Evolutionary conservation across 2,329 filamentous ascomycete species (phyloP).

Genomic region (Exophiala phaeomuriformis): DNA sequence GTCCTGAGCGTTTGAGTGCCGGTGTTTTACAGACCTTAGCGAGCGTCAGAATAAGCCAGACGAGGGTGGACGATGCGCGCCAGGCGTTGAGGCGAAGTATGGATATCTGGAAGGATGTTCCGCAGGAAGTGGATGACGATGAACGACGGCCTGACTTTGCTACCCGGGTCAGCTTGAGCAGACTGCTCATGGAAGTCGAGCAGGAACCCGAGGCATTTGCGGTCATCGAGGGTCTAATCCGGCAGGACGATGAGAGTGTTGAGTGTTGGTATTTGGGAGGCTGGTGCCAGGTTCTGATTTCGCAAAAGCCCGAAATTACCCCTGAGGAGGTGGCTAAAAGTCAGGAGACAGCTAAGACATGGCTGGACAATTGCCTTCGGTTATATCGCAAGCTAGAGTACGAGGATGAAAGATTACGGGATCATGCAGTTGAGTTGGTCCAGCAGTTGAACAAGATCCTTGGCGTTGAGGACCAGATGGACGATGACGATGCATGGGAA

Average conservation of each 20-base stretch:
- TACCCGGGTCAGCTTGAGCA: conserved; percentile 71
- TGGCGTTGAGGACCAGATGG: conserved; percentile 52
- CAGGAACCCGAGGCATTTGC: conserved; percentile 78
- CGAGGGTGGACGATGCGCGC: conserved; percentile 68
- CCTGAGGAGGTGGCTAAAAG: conserved; percentile 32
- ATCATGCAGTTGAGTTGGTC: conserved; percentile 40
- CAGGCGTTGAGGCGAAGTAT: conserved; percentile 72
- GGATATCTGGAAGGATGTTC: conserved; percentile 72
- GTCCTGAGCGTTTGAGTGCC: conserved; percentile 58
- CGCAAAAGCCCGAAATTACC: conserved; percentile 39
- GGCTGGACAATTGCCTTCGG: conserved; percentile 72
- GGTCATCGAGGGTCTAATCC: conserved; percentile 73
- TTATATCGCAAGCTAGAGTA: conserved; percentile 76
- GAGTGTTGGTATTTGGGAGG: conserved; percentile 97
- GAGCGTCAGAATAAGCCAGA: conserved; percentile 85
- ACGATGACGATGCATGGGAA: conserved; percentile 48
- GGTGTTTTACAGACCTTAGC: conserved; percentile 95
- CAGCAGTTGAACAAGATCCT: conserved; percentile 56
- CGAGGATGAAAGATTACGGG: conserved; percentile 45
- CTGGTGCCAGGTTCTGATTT: conserved; percentile 75
- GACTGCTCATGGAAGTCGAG: conserved; percentile 82
- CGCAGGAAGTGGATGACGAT: conserved; percentile 59
- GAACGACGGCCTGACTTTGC: conserved; percentile 75
- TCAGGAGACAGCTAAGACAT: conserved; percentile 54
- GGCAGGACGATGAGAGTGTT: conserved; percentile 87